Evolutionary conservation across 164 flowering plant species (phyloP).

Genomic region (Protea cynaroides): DNA sequence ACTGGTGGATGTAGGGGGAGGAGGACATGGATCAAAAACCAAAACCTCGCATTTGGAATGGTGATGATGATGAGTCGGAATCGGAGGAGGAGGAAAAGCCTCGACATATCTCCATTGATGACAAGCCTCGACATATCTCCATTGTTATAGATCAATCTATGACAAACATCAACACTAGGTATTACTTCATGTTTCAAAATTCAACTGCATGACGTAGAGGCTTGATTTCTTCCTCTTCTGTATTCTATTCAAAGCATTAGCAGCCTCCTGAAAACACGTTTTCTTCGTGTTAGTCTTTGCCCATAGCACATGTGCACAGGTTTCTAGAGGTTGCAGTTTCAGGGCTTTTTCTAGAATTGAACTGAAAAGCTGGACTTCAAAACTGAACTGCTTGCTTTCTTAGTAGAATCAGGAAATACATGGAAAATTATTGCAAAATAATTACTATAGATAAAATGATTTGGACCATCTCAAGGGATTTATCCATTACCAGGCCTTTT

Average conservation of each 20-base stretch:
- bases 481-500: no score
- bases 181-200: constrained; percentile 1
- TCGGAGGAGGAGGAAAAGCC: constrained; percentile 47
- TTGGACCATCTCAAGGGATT: no score
- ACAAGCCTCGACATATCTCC: constrained; percentile 22
- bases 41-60: constrained; percentile 71
- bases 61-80: constrained; percentile 59
- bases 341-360: no score
- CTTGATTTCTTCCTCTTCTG: not conserved
- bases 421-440: no score
- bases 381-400: no score
- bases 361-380: no score
- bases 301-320: not conserved
- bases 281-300: not conserved
- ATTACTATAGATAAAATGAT: no score
- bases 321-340: no score
- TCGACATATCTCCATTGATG: constrained; percentile 28
- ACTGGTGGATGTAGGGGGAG: constrained; percentile 43
- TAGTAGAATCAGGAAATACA: no score
- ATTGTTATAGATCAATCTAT: constrained; percentile 14
- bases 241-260: no score
- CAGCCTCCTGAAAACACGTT: not conserved
- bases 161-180: constrained; percentile 22
- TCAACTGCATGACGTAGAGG: not conserved
- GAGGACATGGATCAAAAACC: constrained; percentile 63